Evolutionary conservation across 495 filamentous ascomycete genomes (phyloP), one percentile per base, ranked within the genome.

Genomic region (Umbilicaria muhlenbergii): DNA sequence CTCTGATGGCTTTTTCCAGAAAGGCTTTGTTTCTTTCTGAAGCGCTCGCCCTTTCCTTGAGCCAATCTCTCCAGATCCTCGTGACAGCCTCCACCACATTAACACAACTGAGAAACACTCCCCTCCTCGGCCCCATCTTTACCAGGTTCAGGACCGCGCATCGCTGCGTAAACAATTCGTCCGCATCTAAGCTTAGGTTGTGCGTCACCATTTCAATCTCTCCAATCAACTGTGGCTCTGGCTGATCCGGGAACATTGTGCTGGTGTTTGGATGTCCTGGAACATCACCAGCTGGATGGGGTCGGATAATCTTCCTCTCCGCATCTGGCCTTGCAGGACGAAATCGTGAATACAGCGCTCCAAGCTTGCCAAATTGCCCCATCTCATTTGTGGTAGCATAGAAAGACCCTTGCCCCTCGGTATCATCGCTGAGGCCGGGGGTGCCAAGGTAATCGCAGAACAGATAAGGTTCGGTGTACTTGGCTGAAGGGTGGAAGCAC

Each of bases 401-500:
- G 59, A 78, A 34, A 53, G 53, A 47, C 21, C 59, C 55, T 50
- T 60, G 40, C 53, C 61, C 55, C 17, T 62, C 53, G 38, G 58
- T 58, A 13, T 58, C 57, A 34, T 64, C 58, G 43, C 55, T 60
- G 39, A 70, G 57, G 11, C 69, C 63, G 19, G 65, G 67, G 5
- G 77, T 86, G 35, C 68, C 71, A 6, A 80, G 66, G 49, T 81
- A 80, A 38, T 72, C 69, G 62, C 81, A 85, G 56, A 72, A 77
- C 2, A 81, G 70, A 36, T 76, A 77, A 2, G 81, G 77, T 39
- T 78, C 78, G 11, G 68, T 75, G 24, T 81, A 60, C 55, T 75
- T 79, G n/a, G 71, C 73, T 47, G 65, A 73, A 0, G 83, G 83
- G 48, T 81, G 81, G 53, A 78, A 86, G 62, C 80, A 83, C 65